Conservation (phyloP, 106 monocot genomes). For the Agapanthus africanus region DNA sequence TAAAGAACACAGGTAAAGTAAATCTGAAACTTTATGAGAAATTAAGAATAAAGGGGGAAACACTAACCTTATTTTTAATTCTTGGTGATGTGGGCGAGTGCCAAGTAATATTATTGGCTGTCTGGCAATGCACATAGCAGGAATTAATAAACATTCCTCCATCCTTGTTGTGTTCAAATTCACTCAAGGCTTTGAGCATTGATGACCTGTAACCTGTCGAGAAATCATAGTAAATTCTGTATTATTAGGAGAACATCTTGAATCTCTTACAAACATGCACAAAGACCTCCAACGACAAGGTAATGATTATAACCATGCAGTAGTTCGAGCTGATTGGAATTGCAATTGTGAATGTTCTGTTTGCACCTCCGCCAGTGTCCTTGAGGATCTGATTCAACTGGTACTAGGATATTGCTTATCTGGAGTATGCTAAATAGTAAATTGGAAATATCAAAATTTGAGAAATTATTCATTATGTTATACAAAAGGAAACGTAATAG, state of each 20-base stretch:
- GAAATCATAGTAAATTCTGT: not conserved
- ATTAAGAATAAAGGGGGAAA: not conserved
- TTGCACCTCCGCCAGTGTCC: constrained; percentile 57
- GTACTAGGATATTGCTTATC: constrained; percentile 69
- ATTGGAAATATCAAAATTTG: not conserved
- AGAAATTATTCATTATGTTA: not conserved
- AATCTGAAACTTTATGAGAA: not conserved
- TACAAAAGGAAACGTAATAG: constrained; percentile 12
- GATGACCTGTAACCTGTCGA: constrained; percentile 51
- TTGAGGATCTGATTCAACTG: constrained; percentile 49
- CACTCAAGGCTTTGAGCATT: constrained; percentile 48
- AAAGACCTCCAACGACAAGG: not conserved
- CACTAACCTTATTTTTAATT: constrained; percentile 68
- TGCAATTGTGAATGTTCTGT: constrained; percentile 55
- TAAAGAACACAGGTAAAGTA: not conserved
- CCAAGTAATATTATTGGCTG: constrained; percentile 55
- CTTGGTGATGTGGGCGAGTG: constrained; percentile 62
- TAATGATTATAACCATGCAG: constrained; percentile 51
- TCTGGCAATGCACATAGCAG: constrained; percentile 85
- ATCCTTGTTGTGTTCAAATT: constrained; percentile 30
- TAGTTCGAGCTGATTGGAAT: constrained; percentile 45
- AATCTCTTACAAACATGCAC: constrained; percentile 21
- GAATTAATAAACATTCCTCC: constrained; percentile 75
- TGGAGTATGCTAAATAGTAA: constrained; percentile 18
- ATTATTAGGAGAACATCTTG: not conserved